Percentiles rank a stretch among this genome's conserved stretches.
These are phyloP conservation scores for Clathrospora elynae DNA, from an alignment of 2,329 filamentous ascomycete species.

Conservation along the genomic window DNA sequence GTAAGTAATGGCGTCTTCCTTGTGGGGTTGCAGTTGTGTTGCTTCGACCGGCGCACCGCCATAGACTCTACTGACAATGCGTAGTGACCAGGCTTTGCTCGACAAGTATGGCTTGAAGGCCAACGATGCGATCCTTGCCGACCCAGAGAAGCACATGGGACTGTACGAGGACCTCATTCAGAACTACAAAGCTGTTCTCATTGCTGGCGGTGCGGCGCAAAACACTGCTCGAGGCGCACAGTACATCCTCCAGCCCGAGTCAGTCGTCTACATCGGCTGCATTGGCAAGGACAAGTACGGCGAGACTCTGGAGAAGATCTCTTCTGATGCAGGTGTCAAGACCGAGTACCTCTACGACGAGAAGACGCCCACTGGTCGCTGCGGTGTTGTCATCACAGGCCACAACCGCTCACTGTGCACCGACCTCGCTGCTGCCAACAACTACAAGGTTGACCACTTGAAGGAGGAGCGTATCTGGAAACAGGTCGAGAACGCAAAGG, in stretches of 20 bases:
- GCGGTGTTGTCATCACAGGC: constrained; percentile 94
- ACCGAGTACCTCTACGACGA: constrained; percentile 95
- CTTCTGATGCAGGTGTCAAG: constrained; percentile 83
- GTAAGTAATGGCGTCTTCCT: constrained; percentile 49
- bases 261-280: constrained; percentile 90
- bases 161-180: constrained; percentile 93
- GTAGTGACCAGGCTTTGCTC: constrained; percentile 80
- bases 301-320: constrained; percentile 82
- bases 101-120: constrained; percentile 92
- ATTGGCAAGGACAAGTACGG: constrained; percentile 96
- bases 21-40: neutral
- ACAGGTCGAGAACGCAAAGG: constrained; percentile 83
- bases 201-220: constrained; percentile 94
- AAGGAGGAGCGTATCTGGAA: constrained; percentile 91
- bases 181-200: constrained; percentile 90
- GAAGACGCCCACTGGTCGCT: constrained; percentile 83
- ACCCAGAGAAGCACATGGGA: constrained; percentile 78
- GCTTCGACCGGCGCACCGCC: constrained; percentile 16
- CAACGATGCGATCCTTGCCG: constrained; percentile 96
- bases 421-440: constrained; percentile 93
- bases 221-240: constrained; percentile 96
- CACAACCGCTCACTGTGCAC: constrained; percentile 95
- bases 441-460: constrained; percentile 93
- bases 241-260: constrained; percentile 88
- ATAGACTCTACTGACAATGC: constrained; percentile 28